Conservation (phyloP, 129 eudicot species). For the Tanacetum coccineum region DNA sequence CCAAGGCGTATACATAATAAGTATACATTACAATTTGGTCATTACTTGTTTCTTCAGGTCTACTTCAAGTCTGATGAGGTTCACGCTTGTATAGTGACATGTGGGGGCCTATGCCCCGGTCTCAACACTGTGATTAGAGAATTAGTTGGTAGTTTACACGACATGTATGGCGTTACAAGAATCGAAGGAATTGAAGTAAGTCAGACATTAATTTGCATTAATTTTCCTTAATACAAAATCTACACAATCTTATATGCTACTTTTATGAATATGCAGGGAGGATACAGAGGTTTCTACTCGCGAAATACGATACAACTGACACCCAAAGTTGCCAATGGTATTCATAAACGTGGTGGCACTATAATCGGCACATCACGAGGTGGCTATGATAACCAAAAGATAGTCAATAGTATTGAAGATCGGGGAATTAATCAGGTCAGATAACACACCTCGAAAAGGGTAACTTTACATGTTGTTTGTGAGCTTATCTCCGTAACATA, state of each 20-base stretch:
- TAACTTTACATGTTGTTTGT: background rate
- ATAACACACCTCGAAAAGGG: background rate
- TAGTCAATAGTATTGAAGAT: conserved; percentile 94
- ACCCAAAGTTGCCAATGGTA: conserved; percentile 66
- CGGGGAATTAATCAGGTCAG: conserved; percentile 94
- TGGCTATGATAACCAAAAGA: conserved; percentile 77
- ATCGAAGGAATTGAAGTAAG: conserved; percentile 79
- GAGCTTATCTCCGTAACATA: background rate
- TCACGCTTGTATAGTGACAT: conserved; percentile 86
- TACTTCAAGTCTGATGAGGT: conserved; percentile 80
- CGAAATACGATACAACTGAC: conserved; percentile 69
- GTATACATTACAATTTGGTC: background rate
- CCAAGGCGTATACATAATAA: background rate
- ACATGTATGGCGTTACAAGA: conserved; percentile 83
- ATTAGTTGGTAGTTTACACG: conserved; percentile 65
- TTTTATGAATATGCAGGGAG: conserved; percentile 56
- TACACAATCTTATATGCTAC: conserved; percentile 16
- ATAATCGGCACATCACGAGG: conserved; percentile 89
- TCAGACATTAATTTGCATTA: background rate
- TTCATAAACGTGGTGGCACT: conserved; percentile 98
- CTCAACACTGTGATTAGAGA: conserved; percentile 94
- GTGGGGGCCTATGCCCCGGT: conserved; percentile 97
- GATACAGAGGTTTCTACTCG: conserved; percentile 87
- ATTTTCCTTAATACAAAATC: conserved; percentile 5
- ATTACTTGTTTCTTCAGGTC: conserved; percentile 43